phyloP scores from a whole-genome alignment of 1,284 basidiomycete genomes.

The Takashimella koratensis region DNA sequence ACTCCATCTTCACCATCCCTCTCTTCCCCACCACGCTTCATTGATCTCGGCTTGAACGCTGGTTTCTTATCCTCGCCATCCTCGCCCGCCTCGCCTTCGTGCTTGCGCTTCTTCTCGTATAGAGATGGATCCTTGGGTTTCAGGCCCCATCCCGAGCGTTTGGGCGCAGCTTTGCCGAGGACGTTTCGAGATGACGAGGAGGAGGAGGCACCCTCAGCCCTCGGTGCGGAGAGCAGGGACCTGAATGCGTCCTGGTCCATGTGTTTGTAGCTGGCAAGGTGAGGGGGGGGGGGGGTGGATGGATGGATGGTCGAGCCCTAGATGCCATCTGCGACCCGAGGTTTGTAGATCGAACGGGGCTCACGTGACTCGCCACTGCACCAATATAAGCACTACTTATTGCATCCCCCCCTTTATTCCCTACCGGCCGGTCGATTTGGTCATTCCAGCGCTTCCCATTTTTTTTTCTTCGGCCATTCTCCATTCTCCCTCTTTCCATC shows the following conservation, averaged over 20 bases:
- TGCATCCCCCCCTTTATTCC: background rate
- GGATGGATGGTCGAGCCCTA: background rate
- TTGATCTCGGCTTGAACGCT: slow-evolving; percentile 31
- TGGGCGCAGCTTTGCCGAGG: slow-evolving; percentile 31
- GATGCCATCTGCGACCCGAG: too few species aligned
- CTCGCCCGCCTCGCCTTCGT: background rate
- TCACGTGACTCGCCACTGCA: background rate
- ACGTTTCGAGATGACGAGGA: slow-evolving; percentile 20
- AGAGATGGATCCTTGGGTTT: slow-evolving; percentile 32
- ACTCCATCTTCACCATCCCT: slow-evolving; percentile 14
- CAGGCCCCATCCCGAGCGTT: slow-evolving; percentile 35
- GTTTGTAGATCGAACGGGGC: too few species aligned
- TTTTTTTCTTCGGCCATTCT: background rate
- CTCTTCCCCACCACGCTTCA: slow-evolving; percentile 17
- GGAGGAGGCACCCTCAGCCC: slow-evolving; percentile 19
- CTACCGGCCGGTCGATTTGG: too few species aligned
- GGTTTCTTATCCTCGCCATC: slow-evolving; percentile 17
- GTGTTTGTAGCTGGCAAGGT: too few species aligned
- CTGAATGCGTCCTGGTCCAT: slow-evolving; percentile 39
- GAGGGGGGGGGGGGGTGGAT: background rate
- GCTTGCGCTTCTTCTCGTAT: slow-evolving; percentile 4
- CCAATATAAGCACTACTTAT: background rate
- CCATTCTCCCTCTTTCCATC: background rate
- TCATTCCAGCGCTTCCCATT: background rate
- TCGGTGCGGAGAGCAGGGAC: slow-evolving; percentile 34